Base-by-base conservation (phyloP, 2,329 filamentous ascomycete species). In the Coleophoma eucalyptorum region DNA sequence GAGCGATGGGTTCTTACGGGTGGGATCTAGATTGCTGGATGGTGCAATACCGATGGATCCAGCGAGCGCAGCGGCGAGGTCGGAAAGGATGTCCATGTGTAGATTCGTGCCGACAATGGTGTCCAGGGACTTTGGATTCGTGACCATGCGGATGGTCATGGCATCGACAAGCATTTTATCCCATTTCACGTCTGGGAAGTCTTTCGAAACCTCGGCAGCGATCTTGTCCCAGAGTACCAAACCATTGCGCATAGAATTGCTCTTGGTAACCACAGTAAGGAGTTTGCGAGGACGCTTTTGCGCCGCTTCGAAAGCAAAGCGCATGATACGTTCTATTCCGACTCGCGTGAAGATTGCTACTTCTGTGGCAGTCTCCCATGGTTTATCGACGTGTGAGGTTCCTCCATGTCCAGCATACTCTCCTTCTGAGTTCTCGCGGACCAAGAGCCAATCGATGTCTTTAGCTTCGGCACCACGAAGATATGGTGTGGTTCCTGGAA, bases 1-100 rank as follows among this genome's bases (percentile, higher is more conserved):
- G 72, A 82, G 78, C 51, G 72, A 77, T 57, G 80, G 54, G 67
- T 78, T 58, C 66, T 77, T 31, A 62, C 77, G 62, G 0, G 66
- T 70, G 0, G 84, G 84, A 56, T 88, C 83, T 1, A 88, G 71
- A 57, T 86, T 87, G 41, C 76, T 80, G 0, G 83, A 86, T 2
- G 84, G 84, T 3, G 85, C 85, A 50, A 89, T 86, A 11, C 85
- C 84, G 51, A 88, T 87, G 3, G 80, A 84, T 0, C 85, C 85
- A 2, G 84, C 84, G 13, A 88, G 70, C 0, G 83, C 82, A 10
- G 85, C 84, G 4, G 84, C 85, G 16, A 89, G 71, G 59, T 89
- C 85, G 0, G 83, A 86, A 4, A 89, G 75, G 44, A 87, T 86
- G 51, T 87, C 84, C 15, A 81, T 82, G 51, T 74, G 72, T 55